Base-by-base conservation (phyloP, 1,284 basidiomycete genomes). In the Trichosporon sp. region DNA sequence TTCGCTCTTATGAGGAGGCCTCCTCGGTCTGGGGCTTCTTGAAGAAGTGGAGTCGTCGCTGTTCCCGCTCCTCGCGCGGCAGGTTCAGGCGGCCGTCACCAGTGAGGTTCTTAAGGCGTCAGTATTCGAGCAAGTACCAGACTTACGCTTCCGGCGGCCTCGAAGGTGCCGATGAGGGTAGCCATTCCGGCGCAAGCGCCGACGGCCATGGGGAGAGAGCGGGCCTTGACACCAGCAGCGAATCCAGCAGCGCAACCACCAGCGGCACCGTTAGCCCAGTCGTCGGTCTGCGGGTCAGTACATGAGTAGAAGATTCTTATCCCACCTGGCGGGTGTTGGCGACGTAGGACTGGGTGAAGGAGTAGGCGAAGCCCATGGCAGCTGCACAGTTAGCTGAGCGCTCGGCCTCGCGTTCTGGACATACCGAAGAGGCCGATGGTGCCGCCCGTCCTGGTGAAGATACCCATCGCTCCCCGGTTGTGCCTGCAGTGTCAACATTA, bases 201-300 rank as follows among this genome's bases (percentile, higher is more conserved):
- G 47, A 93, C 77, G 64, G 92, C 94, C 78, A 91, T 85, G 13
- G 95, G 95, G 72, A 97, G 77, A 27, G 94, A 97, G 73, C 92
- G 89, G 66, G 88, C 93, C 84, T 90, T 87, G 71, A 95, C 85
- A 70, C 95, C 95, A 56, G 92, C 92, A 72, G 97, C 85, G 82
- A 97, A 92, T 64, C 95, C 95, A 67, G 94, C 93, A 64, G 94
- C 95, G 83, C 95, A 97, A 68, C 92, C 95, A 72, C 92, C 95
- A 65, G 89, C 89, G 64, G 91, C 91, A 67, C 91, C 91, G 79
- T 95, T 98, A 76, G 92, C 79, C 38, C 91, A 86, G 80, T 97
- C 95, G 74, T 93, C 87, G 75, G 88, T 91, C 83, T 83, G 70
- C 32, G 18, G 1, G 65, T 67, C 25, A 67, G 66, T 34, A 31